Evolutionary conservation across 2,329 filamentous ascomycete species (phyloP), one percentile per base, ranked within the genome.

Genomic region (Botrytis pseudocinerea): DNA sequence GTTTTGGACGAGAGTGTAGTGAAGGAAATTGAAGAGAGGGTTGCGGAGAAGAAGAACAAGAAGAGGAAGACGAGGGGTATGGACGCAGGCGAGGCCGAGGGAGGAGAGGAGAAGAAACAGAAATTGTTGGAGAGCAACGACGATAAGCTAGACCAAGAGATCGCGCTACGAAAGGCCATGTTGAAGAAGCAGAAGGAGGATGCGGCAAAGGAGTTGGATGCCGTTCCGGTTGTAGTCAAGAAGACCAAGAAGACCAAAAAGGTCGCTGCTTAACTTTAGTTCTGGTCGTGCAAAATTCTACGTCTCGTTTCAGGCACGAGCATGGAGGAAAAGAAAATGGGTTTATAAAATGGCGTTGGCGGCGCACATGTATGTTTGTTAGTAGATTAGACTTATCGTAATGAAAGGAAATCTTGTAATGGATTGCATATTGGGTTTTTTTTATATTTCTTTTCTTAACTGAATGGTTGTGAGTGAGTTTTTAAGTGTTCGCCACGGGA

Each of bases 1-100:
- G 89, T 97, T 10, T 85, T 96, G 51, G 84, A 87, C 76, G 85
- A 87, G 54, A 86, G 86, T 77, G 80, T 84, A 78, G 81, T 83
- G 28, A 70, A 63, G 69, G 64, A 70, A 54, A 61, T 71, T 57
- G 66, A 70, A 61, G 70, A 42, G 62, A 72, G 35, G 28, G 69
- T 32, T 40, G 59, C 22, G 5, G 66, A 38, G 51, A 73, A 73
- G 54, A 66, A 73, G 40, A 75, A 75, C 14, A 62, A 75, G 73
- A 71, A 73, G 65, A 75, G 73, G 65, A 65, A 65, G 46, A 69
- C 2, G 10, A 73, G 69, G 42, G 69, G 40, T 9, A 38, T 73
- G 16, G 71, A 69, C 10, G 71, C 40, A 20, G 54, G 38, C 38
- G 71, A 63, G 60, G 20, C 32, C 28, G 71, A 73, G 46, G 78